Percentiles rank a stretch among this genome's conserved stretches.
Evolutionary conservation across 1,284 basidiomycete genomes (phyloP).

Genomic region (Apiotrichum montevideense): DNA sequence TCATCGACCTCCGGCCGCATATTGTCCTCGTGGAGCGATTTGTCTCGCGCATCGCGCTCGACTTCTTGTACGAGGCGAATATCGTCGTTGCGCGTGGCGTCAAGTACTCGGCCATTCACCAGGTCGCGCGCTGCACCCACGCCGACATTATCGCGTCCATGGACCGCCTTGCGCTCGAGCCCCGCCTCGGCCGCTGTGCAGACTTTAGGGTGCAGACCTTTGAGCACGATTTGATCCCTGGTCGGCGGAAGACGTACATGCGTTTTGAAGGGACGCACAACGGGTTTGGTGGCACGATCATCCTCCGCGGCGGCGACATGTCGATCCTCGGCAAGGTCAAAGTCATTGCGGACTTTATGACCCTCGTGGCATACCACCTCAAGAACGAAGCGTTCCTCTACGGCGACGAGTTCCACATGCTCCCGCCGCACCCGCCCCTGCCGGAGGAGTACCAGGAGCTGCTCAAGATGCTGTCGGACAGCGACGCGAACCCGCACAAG

Average conservation of each 20-base stretch:
- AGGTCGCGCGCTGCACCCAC: conserved; percentile 88
- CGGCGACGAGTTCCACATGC: conserved; percentile 82
- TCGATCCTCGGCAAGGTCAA: conserved; percentile 78
- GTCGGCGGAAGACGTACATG: conserved; percentile 89
- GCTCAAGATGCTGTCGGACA: conserved; percentile 22
- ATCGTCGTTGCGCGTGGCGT: conserved; percentile 88
- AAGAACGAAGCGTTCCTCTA: conserved; percentile 92
- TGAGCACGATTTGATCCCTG: conserved; percentile 85
- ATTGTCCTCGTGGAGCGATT: conserved; percentile 87
- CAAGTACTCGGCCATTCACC: conserved; percentile 78
- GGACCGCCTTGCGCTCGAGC: conserved; percentile 86
- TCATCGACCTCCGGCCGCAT: conserved; percentile 84
- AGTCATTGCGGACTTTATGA: conserved; percentile 83
- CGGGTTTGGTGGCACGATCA: conserved; percentile 88
- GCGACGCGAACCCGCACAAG: background rate
- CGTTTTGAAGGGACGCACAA: conserved; percentile 90
- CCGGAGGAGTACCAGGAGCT: conserved; percentile 34
- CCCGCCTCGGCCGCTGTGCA: conserved; percentile 82
- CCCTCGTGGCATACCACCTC: conserved; percentile 77
- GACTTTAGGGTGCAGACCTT: conserved; percentile 87
- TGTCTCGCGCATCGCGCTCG: conserved; percentile 85
- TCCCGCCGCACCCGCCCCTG: conserved; percentile 52
- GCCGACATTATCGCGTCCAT: conserved; percentile 92
- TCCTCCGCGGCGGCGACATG: conserved; percentile 82
- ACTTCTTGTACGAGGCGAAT: conserved; percentile 77